Conservation (phyloP, 257 asterid species). For the Prunella vulgaris region DNA sequence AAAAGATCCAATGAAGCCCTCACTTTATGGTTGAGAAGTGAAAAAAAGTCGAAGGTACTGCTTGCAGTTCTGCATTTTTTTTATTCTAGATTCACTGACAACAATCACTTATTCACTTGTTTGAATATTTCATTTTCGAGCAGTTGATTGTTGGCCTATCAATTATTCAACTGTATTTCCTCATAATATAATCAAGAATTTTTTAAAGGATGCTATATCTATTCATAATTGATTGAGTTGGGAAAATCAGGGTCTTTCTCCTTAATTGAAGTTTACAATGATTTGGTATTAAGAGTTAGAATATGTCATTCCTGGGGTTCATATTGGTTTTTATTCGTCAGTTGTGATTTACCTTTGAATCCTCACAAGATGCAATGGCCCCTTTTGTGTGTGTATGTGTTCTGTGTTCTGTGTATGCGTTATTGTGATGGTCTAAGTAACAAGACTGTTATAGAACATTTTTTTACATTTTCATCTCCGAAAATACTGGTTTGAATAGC, state of each 20-base stretch:
- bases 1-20: constrained; percentile 69
- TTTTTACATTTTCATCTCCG: not conserved
- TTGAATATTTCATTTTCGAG: not conserved
- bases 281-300: not conserved
- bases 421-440: not conserved
- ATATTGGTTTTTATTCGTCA: not conserved
- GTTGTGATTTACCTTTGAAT: too few species aligned
- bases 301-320: not conserved
- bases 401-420: too few species aligned
- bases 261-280: not conserved
- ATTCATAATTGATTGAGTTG: not conserved
- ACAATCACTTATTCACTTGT: not conserved
- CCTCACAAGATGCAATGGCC: too few species aligned
- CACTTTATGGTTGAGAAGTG: constrained; percentile 39
- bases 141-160: not conserved
- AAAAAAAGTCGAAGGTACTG: constrained; percentile 42
- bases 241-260: not conserved
- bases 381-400: not conserved
- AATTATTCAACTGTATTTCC: not conserved
- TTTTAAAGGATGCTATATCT: not conserved
- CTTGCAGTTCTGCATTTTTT: constrained; percentile 16
- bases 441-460: not conserved
- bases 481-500: constrained; percentile 12
- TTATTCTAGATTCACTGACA: not conserved
- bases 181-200: not conserved